These are phyloP conservation scores for Casuarina glauca DNA, from an alignment of 306 rosid genomes.

Conservation along the genomic window DNA sequence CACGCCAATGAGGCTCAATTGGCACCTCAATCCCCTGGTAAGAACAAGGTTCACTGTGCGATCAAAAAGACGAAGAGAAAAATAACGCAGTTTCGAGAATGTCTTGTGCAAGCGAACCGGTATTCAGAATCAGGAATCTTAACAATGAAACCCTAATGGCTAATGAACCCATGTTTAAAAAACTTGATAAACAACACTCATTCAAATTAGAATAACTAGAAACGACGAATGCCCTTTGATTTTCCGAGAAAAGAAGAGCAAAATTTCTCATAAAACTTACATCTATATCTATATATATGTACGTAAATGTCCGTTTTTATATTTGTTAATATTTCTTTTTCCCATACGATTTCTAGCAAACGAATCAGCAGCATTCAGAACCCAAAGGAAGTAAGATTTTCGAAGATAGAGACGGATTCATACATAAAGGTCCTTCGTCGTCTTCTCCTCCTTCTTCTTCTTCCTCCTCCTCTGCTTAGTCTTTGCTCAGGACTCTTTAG, in stretches of 20 bases:
- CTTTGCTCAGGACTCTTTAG: background rate
- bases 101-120: background rate
- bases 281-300: no score
- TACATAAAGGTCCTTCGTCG: background rate
- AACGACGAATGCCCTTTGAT: no score
- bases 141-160: background rate
- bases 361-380: background rate
- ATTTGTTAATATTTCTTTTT: background rate
- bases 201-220: no score
- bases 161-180: background rate
- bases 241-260: no score
- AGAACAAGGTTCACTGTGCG: no score
- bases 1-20: background rate
- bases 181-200: background rate
- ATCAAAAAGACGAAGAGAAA: background rate
- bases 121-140: background rate
- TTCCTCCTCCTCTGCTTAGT: background rate
- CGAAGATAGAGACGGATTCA: background rate
- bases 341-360: background rate
- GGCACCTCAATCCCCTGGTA: background rate
- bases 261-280: no score
- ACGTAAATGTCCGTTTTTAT: no score
- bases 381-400: background rate
- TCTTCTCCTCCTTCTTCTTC: background rate
- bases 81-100: background rate